Conservation (phyloP, 2,329 filamentous ascomycete species). For the Botrytis squamosa region DNA sequence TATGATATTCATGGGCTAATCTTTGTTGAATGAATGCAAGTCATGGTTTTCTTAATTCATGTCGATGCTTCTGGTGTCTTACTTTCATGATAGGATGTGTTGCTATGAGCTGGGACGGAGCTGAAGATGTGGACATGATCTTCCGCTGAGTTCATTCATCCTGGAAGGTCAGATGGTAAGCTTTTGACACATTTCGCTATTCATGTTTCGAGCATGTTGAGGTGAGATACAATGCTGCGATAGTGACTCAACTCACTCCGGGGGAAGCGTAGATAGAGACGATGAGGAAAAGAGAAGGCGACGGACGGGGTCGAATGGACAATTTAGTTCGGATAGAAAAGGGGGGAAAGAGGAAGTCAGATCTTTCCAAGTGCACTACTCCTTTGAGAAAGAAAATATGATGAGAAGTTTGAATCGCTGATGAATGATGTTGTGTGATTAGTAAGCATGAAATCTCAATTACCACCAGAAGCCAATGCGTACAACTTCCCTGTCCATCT, state of each 20-base stretch:
- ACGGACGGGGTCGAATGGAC: neutral
- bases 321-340: neutral
- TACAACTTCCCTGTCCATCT: neutral
- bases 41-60: neutral
- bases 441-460: neutral
- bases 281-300: neutral
- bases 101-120: neutral
- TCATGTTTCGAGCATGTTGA: neutral
- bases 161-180: neutral
- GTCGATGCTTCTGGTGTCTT: neutral
- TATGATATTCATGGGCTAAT: neutral
- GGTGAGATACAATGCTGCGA: neutral
- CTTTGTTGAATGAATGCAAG: neutral
- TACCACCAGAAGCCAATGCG: neutral
- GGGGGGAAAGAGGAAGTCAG: neutral
- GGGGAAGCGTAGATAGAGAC: neutral
- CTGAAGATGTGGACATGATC: neutral
- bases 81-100: neutral
- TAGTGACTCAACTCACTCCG: neutral
- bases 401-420: neutral
- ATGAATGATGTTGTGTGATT: neutral
- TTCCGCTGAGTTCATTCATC: neutral
- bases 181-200: neutral
- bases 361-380: neutral
- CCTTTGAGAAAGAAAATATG: neutral